Percentiles rank a stretch among this genome's conserved stretches.
phyloP scores from a whole-genome alignment of 148 eudicot genomes.

The Talinum fruticosum region DNA sequence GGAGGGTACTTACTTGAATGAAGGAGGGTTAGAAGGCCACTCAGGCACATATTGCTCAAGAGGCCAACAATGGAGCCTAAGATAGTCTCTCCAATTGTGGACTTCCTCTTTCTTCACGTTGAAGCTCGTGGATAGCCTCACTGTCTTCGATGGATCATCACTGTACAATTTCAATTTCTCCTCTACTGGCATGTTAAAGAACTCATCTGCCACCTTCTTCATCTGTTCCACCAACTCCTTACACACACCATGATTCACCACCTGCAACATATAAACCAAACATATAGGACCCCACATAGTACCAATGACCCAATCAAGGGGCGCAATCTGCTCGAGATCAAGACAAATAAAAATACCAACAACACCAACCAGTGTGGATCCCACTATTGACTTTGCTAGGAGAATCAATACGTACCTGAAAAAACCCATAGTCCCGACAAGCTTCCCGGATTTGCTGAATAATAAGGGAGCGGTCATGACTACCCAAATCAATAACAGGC shows the following conservation, averaged over 20 bases:
- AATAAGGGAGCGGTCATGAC: constrained; percentile 22
- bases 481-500: constrained; percentile 56
- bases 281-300: background rate
- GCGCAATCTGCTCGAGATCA: too few species aligned
- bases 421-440: constrained; percentile 52
- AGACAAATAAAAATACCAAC: too few species aligned
- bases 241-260: constrained; percentile 70
- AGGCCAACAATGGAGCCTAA: constrained; percentile 93
- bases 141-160: constrained; percentile 72
- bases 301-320: too few species aligned
- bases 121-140: constrained; percentile 82
- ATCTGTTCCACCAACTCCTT: constrained; percentile 40
- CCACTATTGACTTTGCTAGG: background rate
- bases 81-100: constrained; percentile 92
- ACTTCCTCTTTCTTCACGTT: constrained; percentile 70
- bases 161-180: constrained; percentile 87
- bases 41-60: constrained; percentile 51
- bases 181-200: constrained; percentile 63
- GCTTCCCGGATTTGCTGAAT: constrained; percentile 49
- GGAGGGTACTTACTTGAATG: constrained; percentile 65
- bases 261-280: constrained; percentile 29
- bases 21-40: constrained; percentile 80
- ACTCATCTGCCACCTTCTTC: constrained; percentile 54
- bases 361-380: background rate
- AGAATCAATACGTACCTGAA: constrained; percentile 47